These are phyloP conservation scores for Coprinopsis marcescibilis DNA, from an alignment of 768 basidiomycete genomes.

Conservation along the genomic window DNA sequence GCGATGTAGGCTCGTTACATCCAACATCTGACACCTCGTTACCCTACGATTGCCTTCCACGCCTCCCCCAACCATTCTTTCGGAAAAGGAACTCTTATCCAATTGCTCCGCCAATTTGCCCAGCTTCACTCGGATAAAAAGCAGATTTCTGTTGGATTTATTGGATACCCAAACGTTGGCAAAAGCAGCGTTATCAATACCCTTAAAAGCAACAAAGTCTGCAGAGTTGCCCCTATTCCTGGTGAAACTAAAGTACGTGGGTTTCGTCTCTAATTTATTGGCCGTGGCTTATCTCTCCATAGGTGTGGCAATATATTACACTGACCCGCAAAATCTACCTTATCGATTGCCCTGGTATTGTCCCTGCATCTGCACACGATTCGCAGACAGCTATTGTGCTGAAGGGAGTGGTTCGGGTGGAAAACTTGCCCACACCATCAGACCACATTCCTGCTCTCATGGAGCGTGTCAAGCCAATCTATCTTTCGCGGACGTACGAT, in stretches of 20 bases:
- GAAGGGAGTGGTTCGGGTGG: slow-evolving; percentile 95
- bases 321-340: slow-evolving; percentile 94
- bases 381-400: slow-evolving; percentile 87
- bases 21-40: slow-evolving; percentile 88
- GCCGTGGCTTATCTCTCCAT: slow-evolving; percentile 14
- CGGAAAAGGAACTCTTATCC: slow-evolving; percentile 97
- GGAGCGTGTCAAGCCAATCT: slow-evolving; percentile 86
- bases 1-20: slow-evolving; percentile 89
- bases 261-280: slow-evolving; percentile 1
- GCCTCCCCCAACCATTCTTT: slow-evolving; percentile 99
- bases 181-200: slow-evolving; percentile 99
- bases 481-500: slow-evolving; percentile 82
- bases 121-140: slow-evolving; percentile 98
- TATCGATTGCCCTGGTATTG: slow-evolving; percentile 98
- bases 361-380: slow-evolving; percentile 89
- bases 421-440: slow-evolving; percentile 87
- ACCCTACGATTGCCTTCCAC: slow-evolving; percentile 97
- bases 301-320: slow-evolving; percentile 99
- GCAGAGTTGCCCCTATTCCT: slow-evolving; percentile 92
- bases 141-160: slow-evolving; percentile 96
- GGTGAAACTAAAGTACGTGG: slow-evolving; percentile 85
- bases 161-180: slow-evolving; percentile 98
- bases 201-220: slow-evolving; percentile 96
- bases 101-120: slow-evolving; percentile 93
- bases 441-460: slow-evolving; percentile 89